Conservation (phyloP, 2,329 filamentous ascomycete genomes). For the Colletotrichum filicis region DNA sequence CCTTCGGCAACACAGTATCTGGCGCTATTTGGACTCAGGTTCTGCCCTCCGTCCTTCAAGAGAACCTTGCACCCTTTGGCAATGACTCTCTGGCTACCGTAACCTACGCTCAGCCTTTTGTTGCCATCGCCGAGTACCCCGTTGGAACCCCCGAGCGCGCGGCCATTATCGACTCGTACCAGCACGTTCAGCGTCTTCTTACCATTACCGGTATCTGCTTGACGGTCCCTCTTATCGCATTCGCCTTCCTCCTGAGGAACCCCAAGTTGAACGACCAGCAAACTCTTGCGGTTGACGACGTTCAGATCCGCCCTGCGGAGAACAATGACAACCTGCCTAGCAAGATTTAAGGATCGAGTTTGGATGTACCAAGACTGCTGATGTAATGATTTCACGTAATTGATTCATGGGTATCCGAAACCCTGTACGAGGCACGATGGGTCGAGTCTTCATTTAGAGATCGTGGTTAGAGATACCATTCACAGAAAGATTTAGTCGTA, state of each 20-base stretch:
- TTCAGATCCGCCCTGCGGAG: background rate
- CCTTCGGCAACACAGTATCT: slow-evolving; percentile 68
- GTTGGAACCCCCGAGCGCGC: slow-evolving; percentile 55
- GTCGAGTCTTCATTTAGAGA: too few species aligned
- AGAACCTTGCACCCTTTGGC: slow-evolving; percentile 40
- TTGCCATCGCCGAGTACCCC: slow-evolving; percentile 46
- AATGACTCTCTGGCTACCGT: slow-evolving; percentile 50
- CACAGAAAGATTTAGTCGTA: too few species aligned
- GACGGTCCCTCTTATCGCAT: slow-evolving; percentile 58
- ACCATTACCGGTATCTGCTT: slow-evolving; percentile 61
- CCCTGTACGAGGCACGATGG: too few species aligned
- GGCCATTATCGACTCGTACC: slow-evolving; percentile 56
- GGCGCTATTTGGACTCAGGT: slow-evolving; percentile 72
- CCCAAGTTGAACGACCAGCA: slow-evolving; percentile 58
- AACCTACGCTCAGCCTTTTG: slow-evolving; percentile 50
- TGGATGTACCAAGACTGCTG: background rate
- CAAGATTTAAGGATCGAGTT: background rate
- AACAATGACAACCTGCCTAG: background rate
- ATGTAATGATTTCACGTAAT: background rate
- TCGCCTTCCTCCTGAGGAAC: slow-evolving; percentile 55
- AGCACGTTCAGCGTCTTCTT: slow-evolving; percentile 58
- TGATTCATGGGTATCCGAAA: background rate
- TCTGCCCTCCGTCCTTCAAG: slow-evolving; percentile 57
- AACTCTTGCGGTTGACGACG: slow-evolving; percentile 49
- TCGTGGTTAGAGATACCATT: too few species aligned